A percentile compares a stretch with the other conserved stretches of the same genome.
These are phyloP conservation scores for Phlebiopsis flavidoalba DNA, from an alignment of 768 basidiomycete genomes.

Conservation along the genomic window DNA sequence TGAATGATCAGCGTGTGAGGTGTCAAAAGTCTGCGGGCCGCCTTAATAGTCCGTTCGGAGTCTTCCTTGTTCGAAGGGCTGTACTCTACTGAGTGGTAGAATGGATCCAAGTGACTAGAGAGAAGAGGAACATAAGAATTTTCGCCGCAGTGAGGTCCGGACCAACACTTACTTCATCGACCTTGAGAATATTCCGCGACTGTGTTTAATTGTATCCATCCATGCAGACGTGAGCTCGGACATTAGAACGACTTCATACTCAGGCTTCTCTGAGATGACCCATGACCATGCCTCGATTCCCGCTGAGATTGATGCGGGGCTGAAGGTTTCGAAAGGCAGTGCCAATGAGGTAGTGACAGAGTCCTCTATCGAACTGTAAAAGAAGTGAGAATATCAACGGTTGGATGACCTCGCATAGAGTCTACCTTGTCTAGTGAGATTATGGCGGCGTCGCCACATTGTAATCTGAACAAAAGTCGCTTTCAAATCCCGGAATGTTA, in stretches of 20 bases:
- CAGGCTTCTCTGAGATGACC: constrained; percentile 84
- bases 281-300: constrained; percentile 96
- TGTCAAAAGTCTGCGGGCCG: constrained; percentile 70
- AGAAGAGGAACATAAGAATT: neutral
- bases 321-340: constrained; percentile 86
- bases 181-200: constrained; percentile 80
- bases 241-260: constrained; percentile 79
- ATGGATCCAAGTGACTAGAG: constrained; percentile 80
- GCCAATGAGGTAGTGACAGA: constrained; percentile 84
- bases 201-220: constrained; percentile 72
- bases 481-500: constrained; percentile 82
- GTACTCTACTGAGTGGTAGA: constrained; percentile 80
- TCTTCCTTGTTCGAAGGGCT: constrained; percentile 84
- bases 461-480: constrained; percentile 81
- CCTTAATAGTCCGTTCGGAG: constrained; percentile 66
- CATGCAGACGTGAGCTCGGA: constrained; percentile 84
- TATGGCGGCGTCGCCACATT: constrained; percentile 68
- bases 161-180: constrained; percentile 64
- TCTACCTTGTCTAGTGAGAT: constrained; percentile 61
- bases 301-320: constrained; percentile 77
- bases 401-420: neutral
- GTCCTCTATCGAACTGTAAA: constrained; percentile 71
- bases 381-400: neutral
- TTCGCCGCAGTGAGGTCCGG: neutral
- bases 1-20: constrained; percentile 84